These are phyloP conservation scores for Monosporozyma solicola DNA, from an alignment of 805 yeast genomes.

Conservation along the genomic window DNA sequence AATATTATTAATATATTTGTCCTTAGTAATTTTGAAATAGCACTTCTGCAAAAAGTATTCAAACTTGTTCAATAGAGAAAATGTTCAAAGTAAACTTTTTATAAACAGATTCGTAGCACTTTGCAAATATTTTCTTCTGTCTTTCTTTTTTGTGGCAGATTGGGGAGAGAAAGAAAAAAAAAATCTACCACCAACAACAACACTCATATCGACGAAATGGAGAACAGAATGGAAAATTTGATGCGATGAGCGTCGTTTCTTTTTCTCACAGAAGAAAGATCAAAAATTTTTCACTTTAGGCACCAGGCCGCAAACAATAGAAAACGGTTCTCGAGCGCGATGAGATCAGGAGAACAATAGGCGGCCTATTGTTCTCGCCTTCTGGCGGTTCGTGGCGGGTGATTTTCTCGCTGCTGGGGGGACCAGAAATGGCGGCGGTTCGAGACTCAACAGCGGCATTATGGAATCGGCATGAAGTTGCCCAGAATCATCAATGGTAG, in stretches of 20 bases:
- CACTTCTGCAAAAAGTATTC: too few relatives aligned
- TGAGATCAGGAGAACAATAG: neutral
- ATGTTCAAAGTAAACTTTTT: neutral
- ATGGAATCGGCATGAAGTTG: slow-evolving; percentile 69
- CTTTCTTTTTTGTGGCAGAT: neutral
- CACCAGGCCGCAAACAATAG: neutral
- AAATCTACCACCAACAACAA: neutral
- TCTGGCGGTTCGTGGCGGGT: neutral
- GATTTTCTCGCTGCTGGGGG: neutral
- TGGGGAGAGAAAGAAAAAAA: neutral
- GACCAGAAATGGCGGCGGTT: neutral
- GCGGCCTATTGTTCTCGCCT: neutral
- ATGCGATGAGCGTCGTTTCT: neutral
- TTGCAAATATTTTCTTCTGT: neutral
- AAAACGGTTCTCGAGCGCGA: neutral
- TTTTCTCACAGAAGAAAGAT: neutral
- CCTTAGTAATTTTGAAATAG: neutral
- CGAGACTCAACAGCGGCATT: neutral
- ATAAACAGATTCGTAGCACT: neutral
- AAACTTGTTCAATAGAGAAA: neutral
- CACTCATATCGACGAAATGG: neutral
- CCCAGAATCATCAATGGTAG: slow-evolving; percentile 96
- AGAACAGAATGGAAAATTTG: neutral
- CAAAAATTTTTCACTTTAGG: neutral
- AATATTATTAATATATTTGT: neutral